A percentile compares a stretch with the other conserved stretches of the same genome.
phyloP scores from a whole-genome alignment of 495 filamentous ascomycete genomes.

The Durotheca rogersii region DNA sequence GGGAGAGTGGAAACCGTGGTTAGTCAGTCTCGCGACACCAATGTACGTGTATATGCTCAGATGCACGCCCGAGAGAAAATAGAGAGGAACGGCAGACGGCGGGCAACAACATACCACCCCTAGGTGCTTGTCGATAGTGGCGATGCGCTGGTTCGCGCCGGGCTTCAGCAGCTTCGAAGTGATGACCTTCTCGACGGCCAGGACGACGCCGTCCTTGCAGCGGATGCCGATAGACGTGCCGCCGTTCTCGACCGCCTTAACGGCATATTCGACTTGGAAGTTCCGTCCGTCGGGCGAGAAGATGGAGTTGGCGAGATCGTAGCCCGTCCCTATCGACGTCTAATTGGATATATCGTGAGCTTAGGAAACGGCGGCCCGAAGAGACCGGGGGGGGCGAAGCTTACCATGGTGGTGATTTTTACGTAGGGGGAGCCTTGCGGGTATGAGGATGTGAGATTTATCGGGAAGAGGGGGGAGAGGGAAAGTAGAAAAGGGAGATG shows the following conservation, averaged over 20 bases:
- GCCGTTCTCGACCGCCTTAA: conserved; percentile 98
- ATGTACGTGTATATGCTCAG: too few species aligned
- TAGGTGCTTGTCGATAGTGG: conserved; percentile 88
- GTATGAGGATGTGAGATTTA: neutral
- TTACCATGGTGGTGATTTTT: conserved; percentile 32
- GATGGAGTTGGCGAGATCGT: conserved; percentile 98
- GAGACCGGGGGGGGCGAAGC: too few species aligned
- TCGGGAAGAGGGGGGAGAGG: neutral
- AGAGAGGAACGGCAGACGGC: neutral
- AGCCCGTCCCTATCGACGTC: conserved; percentile 99
- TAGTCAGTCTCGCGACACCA: too few species aligned
- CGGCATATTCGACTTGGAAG: conserved; percentile 98
- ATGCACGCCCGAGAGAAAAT: too few species aligned
- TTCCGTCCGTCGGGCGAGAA: conserved; percentile 98
- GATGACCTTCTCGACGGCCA: conserved; percentile 95
- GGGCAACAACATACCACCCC: conserved; percentile 75
- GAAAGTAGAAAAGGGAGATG: neutral
- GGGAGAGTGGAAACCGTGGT: too few species aligned
- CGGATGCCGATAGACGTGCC: conserved; percentile 95
- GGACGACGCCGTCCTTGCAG: conserved; percentile 94
- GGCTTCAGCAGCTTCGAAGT: conserved; percentile 92
- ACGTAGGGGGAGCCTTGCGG: neutral
- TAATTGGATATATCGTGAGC: conserved; percentile 38
- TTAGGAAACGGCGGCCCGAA: too few species aligned
- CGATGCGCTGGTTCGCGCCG: conserved; percentile 93